Evolutionary conservation across 2,329 filamentous ascomycete genomes (phyloP), one percentile per base, ranked within the genome.

Genomic region (Akanthomyces dipterigenus): DNA sequence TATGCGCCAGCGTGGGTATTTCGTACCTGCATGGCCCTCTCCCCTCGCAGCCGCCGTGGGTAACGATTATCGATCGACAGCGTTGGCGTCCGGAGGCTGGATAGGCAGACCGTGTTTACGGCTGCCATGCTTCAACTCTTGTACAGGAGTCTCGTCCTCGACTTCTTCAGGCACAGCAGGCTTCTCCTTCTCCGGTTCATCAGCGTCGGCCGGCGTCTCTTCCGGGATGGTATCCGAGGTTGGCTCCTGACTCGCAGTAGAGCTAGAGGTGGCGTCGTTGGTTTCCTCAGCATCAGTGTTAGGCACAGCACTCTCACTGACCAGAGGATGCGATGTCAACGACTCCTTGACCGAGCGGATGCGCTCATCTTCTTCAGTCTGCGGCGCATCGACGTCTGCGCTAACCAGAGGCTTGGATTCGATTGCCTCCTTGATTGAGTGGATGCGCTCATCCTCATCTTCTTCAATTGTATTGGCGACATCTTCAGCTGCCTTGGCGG

Each of bases 341-440:
- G 55, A 42, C n/a, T 57, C 55, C 31, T 38, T 57, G 55, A 57
- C 55, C 2, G 55, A 57, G 5, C 42, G 55, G 3, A 50, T 50
- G n/a, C 45, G 46, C n/a, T 58, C 56, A 18, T 51, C 56, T 28
- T 60, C 56, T 53, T 60, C 56, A 12, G 56, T 60, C 3, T 42
- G 12, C 18, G 46, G 31, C 3, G 38, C 20, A 12, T 51, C 46
- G 31, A 36, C 20, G 6, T 60, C 48, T 14, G 8, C 56, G 14
- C 56, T 60, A 16, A 60, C 20, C 5, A 60, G 56, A n/a, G 56
- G 56, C 20, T 60, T 51, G 7, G 56, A 60, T 20, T 60, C 56
- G 9, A 34, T 53, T 18, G 56, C 22, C 24, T 70, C 66, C n/a
- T 69, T 65, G 16, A 68, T 65, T n/a, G 56, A 60, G 4, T 48